phyloP scores from a whole-genome alignment of 495 filamentous ascomycete species.

The Ascodesmis nigricans region DNA sequence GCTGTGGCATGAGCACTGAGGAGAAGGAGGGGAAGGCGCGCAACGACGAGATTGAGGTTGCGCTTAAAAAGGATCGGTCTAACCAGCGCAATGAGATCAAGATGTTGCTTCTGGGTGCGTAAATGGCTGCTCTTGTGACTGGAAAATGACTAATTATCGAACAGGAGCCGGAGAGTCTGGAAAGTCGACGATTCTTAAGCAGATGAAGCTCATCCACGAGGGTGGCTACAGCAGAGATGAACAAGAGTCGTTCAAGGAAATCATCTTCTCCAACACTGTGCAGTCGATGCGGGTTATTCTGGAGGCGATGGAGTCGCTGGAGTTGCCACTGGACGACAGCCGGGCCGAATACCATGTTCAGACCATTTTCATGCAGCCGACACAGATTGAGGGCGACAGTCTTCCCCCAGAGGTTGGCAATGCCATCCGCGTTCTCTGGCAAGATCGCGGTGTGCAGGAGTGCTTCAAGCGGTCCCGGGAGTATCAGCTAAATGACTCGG shows the following conservation, averaged over 20 bases:
- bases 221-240: slow-evolving; percentile 61
- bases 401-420: slow-evolving; percentile 84
- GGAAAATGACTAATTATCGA: slow-evolving; percentile 1
- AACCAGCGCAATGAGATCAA: slow-evolving; percentile 96
- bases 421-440: slow-evolving; percentile 85
- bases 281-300: slow-evolving; percentile 92
- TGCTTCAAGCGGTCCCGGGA: slow-evolving; percentile 89
- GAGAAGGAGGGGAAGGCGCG: slow-evolving; percentile 99
- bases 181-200: slow-evolving; percentile 97
- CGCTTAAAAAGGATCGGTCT: slow-evolving; percentile 88
- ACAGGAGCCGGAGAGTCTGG: slow-evolving; percentile 96
- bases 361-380: slow-evolving; percentile 88
- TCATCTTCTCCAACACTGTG: slow-evolving; percentile 95
- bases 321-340: slow-evolving; percentile 68
- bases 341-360: slow-evolving; percentile 83
- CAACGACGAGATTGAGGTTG: slow-evolving; percentile 98
- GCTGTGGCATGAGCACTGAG: slow-evolving; percentile 98
- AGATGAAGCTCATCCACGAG: slow-evolving; percentile 88
- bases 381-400: slow-evolving; percentile 86
- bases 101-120: slow-evolving; percentile 90
- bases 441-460: slow-evolving; percentile 80
- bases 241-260: slow-evolving; percentile 74
- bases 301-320: slow-evolving; percentile 87
- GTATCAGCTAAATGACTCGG: slow-evolving; percentile 95
- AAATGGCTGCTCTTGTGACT: neutral